Evolutionary conservation across 2,329 filamentous ascomycete genomes (phyloP), one percentile per base, ranked within the genome.

Genomic region (Cordyceps javanica): DNA sequence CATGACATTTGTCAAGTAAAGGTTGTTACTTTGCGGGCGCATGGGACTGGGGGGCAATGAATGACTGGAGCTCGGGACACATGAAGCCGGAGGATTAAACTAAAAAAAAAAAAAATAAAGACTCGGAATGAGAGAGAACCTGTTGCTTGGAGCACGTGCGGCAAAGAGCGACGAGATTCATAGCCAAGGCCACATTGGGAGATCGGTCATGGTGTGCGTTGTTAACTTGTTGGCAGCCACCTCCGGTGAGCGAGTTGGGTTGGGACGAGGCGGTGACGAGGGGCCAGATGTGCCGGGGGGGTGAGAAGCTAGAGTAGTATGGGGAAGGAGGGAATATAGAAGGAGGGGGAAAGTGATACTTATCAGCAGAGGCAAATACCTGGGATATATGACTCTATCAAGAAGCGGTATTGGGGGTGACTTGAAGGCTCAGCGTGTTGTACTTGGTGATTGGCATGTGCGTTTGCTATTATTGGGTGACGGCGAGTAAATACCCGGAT

Each of bases 211-310:
- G 52, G 30, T 46, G 52, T 34, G 36, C n/a, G 14, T 13, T 55
- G 53, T 55, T 48, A 34, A 25, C 26, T 13, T 55, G 53, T 55
- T 48, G 44, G 34, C 26, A 45, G 54, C 19, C 52, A n/a, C n/a
- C n/a, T n/a, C 44, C 21, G 54, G 44, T 56, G 54, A 49, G 44
- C 44, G 44, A 56, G 34, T 49, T 48, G n/a, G 44, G 44, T 4
- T 32, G 19, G 32, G 23, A 39, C 6, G 9, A 16, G 45, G 44
- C 54, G 54, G 54, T 56, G 54, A 56, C 26, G 16, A 23, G 54
- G 34, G 44, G 25, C 28, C n/a, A 23, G 23, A 30, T 14, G 21
- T 46, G 23, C 34, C 8, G 23, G n/a, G 28, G 36, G 21, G n/a
- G 0, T 19, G n/a, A 11, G 28, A 48, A 32, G n/a, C 49, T 54